A percentile compares a stretch with the other conserved stretches of the same genome.
phyloP scores from a whole-genome alignment of 2,329 filamentous ascomycete genomes.

The Dichotomopilus funicola region DNA sequence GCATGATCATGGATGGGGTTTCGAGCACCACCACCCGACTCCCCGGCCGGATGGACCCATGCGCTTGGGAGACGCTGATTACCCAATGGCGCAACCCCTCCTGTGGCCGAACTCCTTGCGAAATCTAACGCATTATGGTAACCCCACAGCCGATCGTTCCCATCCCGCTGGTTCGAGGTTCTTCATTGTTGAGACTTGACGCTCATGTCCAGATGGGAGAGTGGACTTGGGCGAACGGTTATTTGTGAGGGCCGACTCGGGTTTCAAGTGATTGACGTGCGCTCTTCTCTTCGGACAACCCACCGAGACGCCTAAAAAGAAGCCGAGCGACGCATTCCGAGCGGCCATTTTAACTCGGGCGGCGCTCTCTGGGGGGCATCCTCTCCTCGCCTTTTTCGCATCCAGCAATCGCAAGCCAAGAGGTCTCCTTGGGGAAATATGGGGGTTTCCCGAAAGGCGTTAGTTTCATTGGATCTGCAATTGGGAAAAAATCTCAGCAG shows the following conservation, averaged over 20 bases:
- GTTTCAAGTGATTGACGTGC: too few species aligned
- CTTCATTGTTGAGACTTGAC: too few species aligned
- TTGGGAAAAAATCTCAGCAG: neutral
- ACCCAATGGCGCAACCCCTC: conserved; percentile 9
- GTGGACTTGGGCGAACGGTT: neutral
- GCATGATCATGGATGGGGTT: neutral
- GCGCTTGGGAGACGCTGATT: conserved; percentile 2
- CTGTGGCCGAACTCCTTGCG: neutral
- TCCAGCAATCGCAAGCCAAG: neutral
- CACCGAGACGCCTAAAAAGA: too few species aligned
- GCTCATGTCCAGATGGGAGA: neutral
- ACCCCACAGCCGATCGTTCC: conserved; percentile 8
- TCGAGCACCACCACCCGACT: neutral
- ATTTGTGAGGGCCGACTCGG: neutral
- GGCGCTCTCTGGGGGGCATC: neutral
- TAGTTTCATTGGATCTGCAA: conserved; percentile 4
- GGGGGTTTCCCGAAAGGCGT: neutral
- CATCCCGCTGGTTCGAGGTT: conserved; percentile 6
- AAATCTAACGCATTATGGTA: conserved; percentile 6
- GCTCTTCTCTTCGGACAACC: too few species aligned
- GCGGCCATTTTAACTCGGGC: too few species aligned
- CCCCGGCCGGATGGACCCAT: neutral
- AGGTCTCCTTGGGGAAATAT: neutral
- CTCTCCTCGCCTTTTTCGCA: neutral
- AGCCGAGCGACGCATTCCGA: too few species aligned